Conservation (phyloP, 1,284 basidiomycete genomes). For the Trichosporon sp. region DNA sequence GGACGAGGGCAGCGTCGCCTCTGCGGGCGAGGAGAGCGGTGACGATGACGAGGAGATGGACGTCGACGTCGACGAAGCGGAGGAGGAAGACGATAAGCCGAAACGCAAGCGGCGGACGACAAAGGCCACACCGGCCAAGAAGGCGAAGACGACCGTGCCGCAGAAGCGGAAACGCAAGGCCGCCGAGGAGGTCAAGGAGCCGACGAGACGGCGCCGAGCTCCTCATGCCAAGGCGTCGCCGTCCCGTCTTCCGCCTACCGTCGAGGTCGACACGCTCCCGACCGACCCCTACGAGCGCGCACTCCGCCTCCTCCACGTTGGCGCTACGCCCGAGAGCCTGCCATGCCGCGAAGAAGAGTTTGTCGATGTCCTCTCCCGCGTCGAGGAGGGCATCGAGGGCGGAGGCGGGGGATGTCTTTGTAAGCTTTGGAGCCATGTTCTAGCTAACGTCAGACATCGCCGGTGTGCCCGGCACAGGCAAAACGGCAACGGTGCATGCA, state of each 20-base stretch:
- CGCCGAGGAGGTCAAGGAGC: constrained; percentile 2
- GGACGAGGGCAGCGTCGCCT: constrained; percentile 9
- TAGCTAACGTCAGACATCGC: constrained; percentile 68
- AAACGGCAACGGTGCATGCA: constrained; percentile 94
- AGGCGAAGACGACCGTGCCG: constrained; percentile 6
- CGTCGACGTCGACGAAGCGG: constrained; percentile 7
- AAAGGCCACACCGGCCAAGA: constrained; percentile 5
- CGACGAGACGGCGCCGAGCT: constrained; percentile 13
- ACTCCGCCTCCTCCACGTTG: constrained; percentile 87
- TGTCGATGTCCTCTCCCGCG: constrained; percentile 64
- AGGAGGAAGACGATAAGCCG: constrained; percentile 8
- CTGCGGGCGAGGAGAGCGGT: constrained; percentile 1
- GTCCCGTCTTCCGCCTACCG: constrained; percentile 27
- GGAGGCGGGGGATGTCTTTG: constrained; percentile 93
- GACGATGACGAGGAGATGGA: constrained; percentile 20
- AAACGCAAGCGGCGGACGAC: constrained; percentile 7
- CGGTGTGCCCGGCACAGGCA: constrained; percentile 95
- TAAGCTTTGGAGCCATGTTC: constrained; percentile 49
- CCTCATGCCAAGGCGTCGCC: constrained; percentile 36
- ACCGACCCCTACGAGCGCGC: constrained; percentile 74
- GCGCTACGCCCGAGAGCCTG: constrained; percentile 80
- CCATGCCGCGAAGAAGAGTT: constrained; percentile 90
- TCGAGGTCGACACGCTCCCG: constrained; percentile 51
- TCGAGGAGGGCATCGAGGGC: constrained; percentile 82
- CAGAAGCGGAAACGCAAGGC: constrained; percentile 12